These are phyloP conservation scores for Paratinospora sagittata DNA, from an alignment of 164 flowering plant species.

Conservation along the genomic window DNA sequence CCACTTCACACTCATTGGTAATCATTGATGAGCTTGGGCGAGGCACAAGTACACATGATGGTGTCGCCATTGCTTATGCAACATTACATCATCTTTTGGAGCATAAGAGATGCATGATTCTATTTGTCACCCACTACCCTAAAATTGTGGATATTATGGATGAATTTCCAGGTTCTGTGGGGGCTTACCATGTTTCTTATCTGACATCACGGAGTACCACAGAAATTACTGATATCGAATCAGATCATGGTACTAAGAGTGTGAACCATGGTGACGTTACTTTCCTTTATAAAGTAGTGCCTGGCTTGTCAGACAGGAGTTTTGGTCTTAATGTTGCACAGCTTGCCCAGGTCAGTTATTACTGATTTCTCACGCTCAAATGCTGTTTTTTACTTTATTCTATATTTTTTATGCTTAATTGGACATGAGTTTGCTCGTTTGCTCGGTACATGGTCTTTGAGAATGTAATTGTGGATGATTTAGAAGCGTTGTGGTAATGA, in stretches of 20 bases:
- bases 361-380: neutral
- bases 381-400: neutral
- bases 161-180: conserved; percentile 66
- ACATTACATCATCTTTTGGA: conserved; percentile 65
- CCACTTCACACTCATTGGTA: conserved; percentile 65
- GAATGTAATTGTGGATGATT: too few relatives aligned
- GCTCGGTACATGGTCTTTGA: too few relatives aligned
- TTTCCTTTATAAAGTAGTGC: conserved; percentile 80
- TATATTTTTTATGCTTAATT: too few relatives aligned
- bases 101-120: conserved; percentile 68
- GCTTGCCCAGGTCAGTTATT: conserved; percentile 82
- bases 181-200: conserved; percentile 84
- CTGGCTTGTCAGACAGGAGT: conserved; percentile 76
- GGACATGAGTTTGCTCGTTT: neutral
- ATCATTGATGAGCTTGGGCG: conserved; percentile 97
- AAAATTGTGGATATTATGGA: conserved; percentile 56
- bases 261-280: conserved; percentile 48
- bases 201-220: conserved; percentile 36
- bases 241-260: conserved; percentile 13
- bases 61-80: conserved; percentile 91
- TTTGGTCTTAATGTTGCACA: conserved; percentile 94
- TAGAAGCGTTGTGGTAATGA: neutral
- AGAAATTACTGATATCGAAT: conserved; percentile 12
- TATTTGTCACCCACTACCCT: conserved; percentile 97
- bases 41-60: conserved; percentile 98